These are phyloP conservation scores for Annona cherimola DNA, from an alignment of 164 flowering plant species.

Conservation along the genomic window DNA sequence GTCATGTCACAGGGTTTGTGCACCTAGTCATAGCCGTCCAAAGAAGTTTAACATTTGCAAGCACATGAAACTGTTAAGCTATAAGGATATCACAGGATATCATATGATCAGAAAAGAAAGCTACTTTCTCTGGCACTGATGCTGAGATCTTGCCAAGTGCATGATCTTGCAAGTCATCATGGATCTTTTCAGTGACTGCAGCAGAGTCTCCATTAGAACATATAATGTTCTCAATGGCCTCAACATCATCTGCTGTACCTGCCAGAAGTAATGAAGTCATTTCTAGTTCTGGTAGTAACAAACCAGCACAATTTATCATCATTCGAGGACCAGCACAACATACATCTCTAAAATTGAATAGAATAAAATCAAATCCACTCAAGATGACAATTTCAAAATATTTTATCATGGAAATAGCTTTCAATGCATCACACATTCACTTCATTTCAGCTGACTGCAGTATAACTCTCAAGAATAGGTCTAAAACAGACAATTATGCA, in stretches of 20 bases:
- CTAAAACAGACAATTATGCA: too few relatives aligned
- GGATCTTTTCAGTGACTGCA: slow-evolving; percentile 16
- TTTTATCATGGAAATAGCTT: too few relatives aligned
- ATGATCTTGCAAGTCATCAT: slow-evolving; percentile 17
- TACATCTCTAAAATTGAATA: too few relatives aligned
- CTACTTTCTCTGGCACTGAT: slow-evolving; percentile 18
- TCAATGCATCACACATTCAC: too few relatives aligned
- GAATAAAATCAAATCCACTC: too few relatives aligned
- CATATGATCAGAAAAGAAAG: slow-evolving; percentile 1
- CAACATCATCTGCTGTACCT: slow-evolving; percentile 12
- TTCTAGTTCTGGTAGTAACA: slow-evolving; percentile 1
- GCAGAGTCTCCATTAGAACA: slow-evolving; percentile 10
- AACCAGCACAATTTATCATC: neutral
- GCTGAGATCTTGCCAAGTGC: slow-evolving; percentile 11
- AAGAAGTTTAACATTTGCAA: slow-evolving; percentile 2
- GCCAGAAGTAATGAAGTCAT: slow-evolving; percentile 11
- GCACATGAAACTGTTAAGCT: neutral
- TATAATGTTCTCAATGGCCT: slow-evolving; percentile 10
- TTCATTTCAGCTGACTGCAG: too few relatives aligned
- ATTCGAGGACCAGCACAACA: neutral
- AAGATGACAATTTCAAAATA: too few relatives aligned
- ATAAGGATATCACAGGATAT: neutral
- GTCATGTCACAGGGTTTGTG: slow-evolving; percentile 51
- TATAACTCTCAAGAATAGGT: too few relatives aligned
- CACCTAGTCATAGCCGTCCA: slow-evolving; percentile 34